Evolutionary conservation across 352 stramenopile species (phyloP).

Genomic region (Peronospora tabacina): DNA sequence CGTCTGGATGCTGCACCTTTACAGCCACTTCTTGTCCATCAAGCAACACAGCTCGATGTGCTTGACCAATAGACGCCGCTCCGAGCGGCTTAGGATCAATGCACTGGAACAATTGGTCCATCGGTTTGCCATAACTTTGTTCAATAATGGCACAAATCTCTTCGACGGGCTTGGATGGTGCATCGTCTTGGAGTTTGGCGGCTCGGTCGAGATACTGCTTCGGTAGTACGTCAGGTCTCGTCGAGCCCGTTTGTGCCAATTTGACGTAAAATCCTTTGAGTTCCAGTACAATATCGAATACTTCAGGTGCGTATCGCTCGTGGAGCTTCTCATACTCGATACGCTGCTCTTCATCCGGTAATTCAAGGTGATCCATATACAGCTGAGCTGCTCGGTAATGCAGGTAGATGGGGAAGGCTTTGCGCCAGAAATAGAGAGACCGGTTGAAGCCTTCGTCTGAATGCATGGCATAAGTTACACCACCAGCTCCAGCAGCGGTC

Average conservation of each 20-base stretch:
- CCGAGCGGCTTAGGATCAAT: conserved; percentile 72
- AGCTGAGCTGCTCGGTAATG: conserved; percentile 73
- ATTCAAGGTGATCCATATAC: conserved; percentile 50
- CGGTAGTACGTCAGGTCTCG: conserved; percentile 69
- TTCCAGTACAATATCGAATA: conserved; percentile 77
- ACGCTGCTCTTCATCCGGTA: conserved; percentile 51
- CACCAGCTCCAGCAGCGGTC: conserved; percentile 34
- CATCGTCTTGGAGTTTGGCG: conserved; percentile 71
- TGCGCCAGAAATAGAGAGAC: conserved; percentile 82
- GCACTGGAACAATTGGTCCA: conserved; percentile 42
- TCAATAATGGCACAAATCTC: conserved; percentile 76
- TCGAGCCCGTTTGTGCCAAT: conserved; percentile 74
- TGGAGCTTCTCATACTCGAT: conserved; percentile 68
- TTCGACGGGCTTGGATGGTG: conserved; percentile 58
- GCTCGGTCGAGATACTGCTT: conserved; percentile 73
- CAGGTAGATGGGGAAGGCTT: conserved; percentile 82
- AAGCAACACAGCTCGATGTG: conserved; percentile 63
- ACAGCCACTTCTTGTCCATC: conserved; percentile 74
- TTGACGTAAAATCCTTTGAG: conserved; percentile 88
- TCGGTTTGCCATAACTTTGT: conserved; percentile 52
- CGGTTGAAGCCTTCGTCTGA: conserved; percentile 74
- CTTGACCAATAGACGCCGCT: conserved; percentile 77
- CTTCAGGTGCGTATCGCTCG: conserved; percentile 60
- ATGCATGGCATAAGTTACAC: conserved; percentile 51
- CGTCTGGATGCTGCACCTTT: conserved; percentile 92